Evolutionary conservation across 257 asterid species (phyloP), one percentile per base, ranked within the genome.

Genomic region (Cruciata laevipes): DNA sequence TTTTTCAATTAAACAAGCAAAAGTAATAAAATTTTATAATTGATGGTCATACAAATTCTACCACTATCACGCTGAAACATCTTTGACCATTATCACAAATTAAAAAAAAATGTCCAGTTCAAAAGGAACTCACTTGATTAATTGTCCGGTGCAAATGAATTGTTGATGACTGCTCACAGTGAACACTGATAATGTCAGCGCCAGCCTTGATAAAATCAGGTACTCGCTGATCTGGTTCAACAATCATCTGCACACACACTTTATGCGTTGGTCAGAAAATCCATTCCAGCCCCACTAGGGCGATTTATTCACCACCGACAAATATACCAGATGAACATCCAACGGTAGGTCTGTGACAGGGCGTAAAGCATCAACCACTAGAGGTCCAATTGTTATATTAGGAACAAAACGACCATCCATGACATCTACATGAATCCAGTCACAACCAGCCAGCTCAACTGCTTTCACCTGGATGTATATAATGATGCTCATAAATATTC

Each of bases 351-450:
- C 96, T 12, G 99, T 94, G 75, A 94, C 73, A 5, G 99, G 99
- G 76, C 99, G 97, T 73, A 94, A 67, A 6, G 98, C 94, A 75
- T 82, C 96, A 14, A 94, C 99, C 37, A 94, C 68, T 3, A 94
- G 92, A 71, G 99, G 99, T 42, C 99, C 99, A 49, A 94, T 90
- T 52, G 99, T 94, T 72, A 94, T 94, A 78, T 94, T 94, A 57
- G 99, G 99, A 65, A 90, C 99, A 76, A 94, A 94, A 20, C 91
- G 95, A 42, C 98, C 99, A 42, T 94, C 99, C 99, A 94, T 94
- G 76, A 94, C 99, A 81, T 94, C 99, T 69, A 94, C 96, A 73
- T 94, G 99, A 81, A 94, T 94, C 99, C 99, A 94, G 73, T 94
- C 99, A 56, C 99, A 94, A 66, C 99, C 98, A 7, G 99, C 99